Percentiles rank a stretch among this genome's conserved stretches.
phyloP scores from a whole-genome alignment of 2,329 filamentous ascomycete species.

The Sordariomycetes sp. region DNA sequence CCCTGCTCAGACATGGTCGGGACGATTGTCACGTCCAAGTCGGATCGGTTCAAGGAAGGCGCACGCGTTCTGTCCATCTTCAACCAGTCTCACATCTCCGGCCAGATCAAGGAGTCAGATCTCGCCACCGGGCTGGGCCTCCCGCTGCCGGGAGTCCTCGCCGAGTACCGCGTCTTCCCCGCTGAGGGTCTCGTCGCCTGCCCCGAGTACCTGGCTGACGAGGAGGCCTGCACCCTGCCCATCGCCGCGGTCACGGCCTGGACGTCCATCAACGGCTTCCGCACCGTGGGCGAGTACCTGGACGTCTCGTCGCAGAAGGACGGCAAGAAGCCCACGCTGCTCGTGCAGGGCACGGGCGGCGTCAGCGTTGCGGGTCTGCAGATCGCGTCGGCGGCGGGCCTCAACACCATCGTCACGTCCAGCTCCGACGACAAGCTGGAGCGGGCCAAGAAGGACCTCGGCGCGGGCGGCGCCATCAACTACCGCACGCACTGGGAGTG shows the following conservation, averaged over 20 bases:
- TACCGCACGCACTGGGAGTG: slow-evolving; percentile 42
- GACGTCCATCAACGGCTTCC: slow-evolving; percentile 55
- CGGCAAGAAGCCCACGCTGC: slow-evolving; percentile 21
- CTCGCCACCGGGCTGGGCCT: slow-evolving; percentile 50
- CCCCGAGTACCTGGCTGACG: slow-evolving; percentile 46
- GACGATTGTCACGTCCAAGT: slow-evolving; percentile 37
- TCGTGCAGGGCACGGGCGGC: slow-evolving; percentile 47
- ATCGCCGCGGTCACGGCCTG: slow-evolving; percentile 55
- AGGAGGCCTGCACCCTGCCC: slow-evolving; percentile 51
- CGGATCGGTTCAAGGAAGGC: slow-evolving; percentile 39
- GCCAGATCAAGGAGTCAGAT: slow-evolving; percentile 47
- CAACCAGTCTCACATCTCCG: slow-evolving; percentile 45
- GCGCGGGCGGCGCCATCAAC: slow-evolving; percentile 45
- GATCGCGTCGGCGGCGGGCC: slow-evolving; percentile 42
- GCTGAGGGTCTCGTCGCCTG: slow-evolving; percentile 44
- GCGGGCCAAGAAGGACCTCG: slow-evolving; percentile 32
- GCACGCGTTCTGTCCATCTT: slow-evolving; percentile 62
- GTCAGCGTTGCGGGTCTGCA: slow-evolving; percentile 42
- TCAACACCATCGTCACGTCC: slow-evolving; percentile 43
- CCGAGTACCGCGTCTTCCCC: slow-evolving; percentile 51
- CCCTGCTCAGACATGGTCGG: slow-evolving; percentile 67
- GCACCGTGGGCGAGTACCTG: slow-evolving; percentile 37
- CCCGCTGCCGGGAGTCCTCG: slow-evolving; percentile 47
- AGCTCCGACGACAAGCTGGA: slow-evolving; percentile 42
- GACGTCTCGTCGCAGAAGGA: slow-evolving; percentile 7